Base-by-base conservation (phyloP, 2,329 filamentous ascomycete species). In the Botrytis hyacinthi region DNA sequence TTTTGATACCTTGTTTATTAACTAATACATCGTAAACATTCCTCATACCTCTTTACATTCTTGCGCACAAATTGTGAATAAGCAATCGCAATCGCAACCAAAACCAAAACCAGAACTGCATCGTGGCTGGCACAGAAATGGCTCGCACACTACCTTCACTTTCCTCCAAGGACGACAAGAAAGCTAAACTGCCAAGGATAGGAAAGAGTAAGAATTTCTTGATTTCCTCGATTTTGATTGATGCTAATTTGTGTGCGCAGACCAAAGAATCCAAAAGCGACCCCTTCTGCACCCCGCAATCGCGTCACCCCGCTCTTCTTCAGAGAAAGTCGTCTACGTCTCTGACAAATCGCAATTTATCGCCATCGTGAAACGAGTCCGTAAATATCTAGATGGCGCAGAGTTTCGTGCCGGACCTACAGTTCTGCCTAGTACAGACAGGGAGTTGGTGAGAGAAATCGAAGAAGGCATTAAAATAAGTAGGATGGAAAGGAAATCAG, bases 221-320 rank as follows among this genome's bases (percentile, higher is more conserved):
- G 14, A 74, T 80, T 35, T 70, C 77, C 46, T 44, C 14, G 2
- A n/a, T 54, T 74, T 20, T 70, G 54, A 57, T 26, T 18, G 18
- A 61, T 26, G 32, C 40, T 69, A 9, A 72, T 42, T 46, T 6
- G 9, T 37, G 20, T 40, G n/a, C 59, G 35, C 61, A 82, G 80
- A 73, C 60, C 76, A 79, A 51, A 77, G 76, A 73, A 80, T 82
- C 40, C 74, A 74, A 65, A 82, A 82, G 75, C 78, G 80, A 32
- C 80, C 80, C 7, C 79, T 82, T 66, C 74, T 81, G 51, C 80
- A 81, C 75, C 78, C 80, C 26, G 68, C 79, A 4, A 77, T 81
- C 48, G 71, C 79, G 29, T 66, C 76, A 3, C 76, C 75, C 8
- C 76, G 73, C 32, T 75, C 78, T 51, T 73, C 74, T 29, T 74